A percentile compares a stretch with the other conserved stretches of the same genome.
Conservation (phyloP, 345 rosid genomes). For the Sisymbrium irio region DNA sequence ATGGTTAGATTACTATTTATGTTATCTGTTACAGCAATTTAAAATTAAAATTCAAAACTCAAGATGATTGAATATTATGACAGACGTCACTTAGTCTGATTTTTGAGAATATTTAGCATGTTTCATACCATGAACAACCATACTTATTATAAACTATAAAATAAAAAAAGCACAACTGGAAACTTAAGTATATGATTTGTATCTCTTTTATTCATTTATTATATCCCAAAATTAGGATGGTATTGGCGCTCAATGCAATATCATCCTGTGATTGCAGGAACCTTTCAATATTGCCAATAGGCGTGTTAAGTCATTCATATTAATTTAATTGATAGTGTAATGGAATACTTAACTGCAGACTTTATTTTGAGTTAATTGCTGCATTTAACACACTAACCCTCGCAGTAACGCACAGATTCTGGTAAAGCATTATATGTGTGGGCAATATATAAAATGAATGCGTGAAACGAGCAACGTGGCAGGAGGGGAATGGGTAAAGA, state of each 20-base stretch:
- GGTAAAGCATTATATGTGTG: not conserved
- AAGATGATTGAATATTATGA: not conserved
- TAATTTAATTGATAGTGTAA: not conserved
- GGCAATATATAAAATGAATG: not conserved
- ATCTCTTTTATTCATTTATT: not conserved
- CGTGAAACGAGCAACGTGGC: constrained; percentile 31
- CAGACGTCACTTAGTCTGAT: not conserved
- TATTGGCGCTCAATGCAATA: not conserved
- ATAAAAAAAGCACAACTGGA: not conserved
- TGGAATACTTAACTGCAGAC: not conserved
- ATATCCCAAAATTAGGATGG: not conserved
- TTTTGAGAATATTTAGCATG: constrained; percentile 18
- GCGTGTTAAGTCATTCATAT: not conserved
- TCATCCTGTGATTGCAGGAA: not conserved
- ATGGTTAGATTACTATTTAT: constrained; percentile 3
- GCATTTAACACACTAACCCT: constrained; percentile 21
- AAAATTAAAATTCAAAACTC: not conserved
- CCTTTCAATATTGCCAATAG: not conserved
- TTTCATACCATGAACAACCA: constrained; percentile 21
- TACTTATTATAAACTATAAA: not conserved
- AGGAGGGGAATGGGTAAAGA: not conserved
- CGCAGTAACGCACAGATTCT: constrained; percentile 9
- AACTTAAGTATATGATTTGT: not conserved
- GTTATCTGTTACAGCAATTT: constrained; percentile 9
- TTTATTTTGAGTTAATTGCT: not conserved